These are phyloP conservation scores for Suillus bovinus DNA, from an alignment of 768 basidiomycete species.

Conservation along the genomic window DNA sequence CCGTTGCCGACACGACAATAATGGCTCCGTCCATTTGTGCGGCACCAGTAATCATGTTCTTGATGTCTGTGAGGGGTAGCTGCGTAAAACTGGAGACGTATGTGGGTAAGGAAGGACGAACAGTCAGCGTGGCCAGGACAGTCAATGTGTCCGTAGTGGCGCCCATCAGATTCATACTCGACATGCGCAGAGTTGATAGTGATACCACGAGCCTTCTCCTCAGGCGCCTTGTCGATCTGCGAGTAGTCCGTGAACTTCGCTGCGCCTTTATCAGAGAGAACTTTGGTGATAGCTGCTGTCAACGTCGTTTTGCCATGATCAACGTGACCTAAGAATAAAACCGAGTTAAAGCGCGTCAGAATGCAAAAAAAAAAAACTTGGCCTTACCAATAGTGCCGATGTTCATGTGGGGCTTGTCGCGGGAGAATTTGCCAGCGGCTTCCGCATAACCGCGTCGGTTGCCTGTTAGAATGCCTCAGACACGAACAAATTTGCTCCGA, in stretches of 20 bases:
- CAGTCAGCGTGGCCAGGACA: slow-evolving; percentile 97
- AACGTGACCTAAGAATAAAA: slow-evolving; percentile 67
- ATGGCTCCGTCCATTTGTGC: slow-evolving; percentile 98
- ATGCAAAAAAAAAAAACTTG: neutral
- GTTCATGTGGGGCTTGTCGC: slow-evolving; percentile 90
- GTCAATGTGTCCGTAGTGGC: slow-evolving; percentile 98
- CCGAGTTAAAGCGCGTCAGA: slow-evolving; percentile 21
- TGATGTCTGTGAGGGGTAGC: slow-evolving; percentile 60
- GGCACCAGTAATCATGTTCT: slow-evolving; percentile 99
- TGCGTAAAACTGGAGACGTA: slow-evolving; percentile 13
- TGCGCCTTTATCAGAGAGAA: slow-evolving; percentile 74
- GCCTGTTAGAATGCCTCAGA: neutral
- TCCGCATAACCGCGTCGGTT: slow-evolving; percentile 73
- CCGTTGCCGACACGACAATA: slow-evolving; percentile 96
- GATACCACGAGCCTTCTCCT: slow-evolving; percentile 99
- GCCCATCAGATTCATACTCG: slow-evolving; percentile 88
- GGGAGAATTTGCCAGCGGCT: slow-evolving; percentile 55
- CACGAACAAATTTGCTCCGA: slow-evolving; percentile 13
- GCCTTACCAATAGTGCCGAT: slow-evolving; percentile 85
- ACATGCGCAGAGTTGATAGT: slow-evolving; percentile 99
- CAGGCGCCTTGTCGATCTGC: slow-evolving; percentile 98
- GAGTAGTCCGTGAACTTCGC: slow-evolving; percentile 92
- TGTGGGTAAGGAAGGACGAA: slow-evolving; percentile 36
- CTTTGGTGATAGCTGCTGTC: slow-evolving; percentile 94
- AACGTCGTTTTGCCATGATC: slow-evolving; percentile 99